Conservation (phyloP, 768 basidiomycete species). For the Mycena pura region DNA sequence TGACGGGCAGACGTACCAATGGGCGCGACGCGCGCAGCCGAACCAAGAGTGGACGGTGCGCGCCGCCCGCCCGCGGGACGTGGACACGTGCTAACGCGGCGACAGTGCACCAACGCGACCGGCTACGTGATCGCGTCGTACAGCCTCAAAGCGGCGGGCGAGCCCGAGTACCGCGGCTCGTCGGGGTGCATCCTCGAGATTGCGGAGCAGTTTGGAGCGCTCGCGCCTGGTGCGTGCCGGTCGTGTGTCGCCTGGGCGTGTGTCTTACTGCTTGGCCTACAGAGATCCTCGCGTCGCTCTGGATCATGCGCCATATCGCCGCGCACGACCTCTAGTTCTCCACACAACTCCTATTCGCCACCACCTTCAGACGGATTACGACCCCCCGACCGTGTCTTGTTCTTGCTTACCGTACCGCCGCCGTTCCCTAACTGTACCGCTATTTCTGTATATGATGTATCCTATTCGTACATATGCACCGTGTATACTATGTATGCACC, state of each 20-base stretch:
- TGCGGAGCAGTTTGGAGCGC: conserved; percentile 62
- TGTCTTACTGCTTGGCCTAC: background rate
- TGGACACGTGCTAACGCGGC: background rate
- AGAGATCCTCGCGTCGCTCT: conserved; percentile 68
- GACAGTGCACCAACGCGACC: conserved; percentile 60
- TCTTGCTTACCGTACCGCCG: no score
- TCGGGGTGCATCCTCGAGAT: conserved; percentile 70
- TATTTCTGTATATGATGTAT: no score
- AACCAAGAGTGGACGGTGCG: conserved; percentile 73
- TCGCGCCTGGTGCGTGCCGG: conserved; percentile 60
- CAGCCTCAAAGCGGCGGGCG: conserved; percentile 58
- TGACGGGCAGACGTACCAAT: conserved; percentile 66
- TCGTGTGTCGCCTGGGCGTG: background rate
- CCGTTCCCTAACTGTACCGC: no score
- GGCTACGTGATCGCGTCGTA: conserved; percentile 67
- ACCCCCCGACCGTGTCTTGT: no score
- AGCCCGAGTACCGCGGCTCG: conserved; percentile 58
- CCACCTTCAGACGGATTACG: no score
- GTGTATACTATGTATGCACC: no score
- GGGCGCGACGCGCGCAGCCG: conserved; percentile 55
- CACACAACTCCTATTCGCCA: conserved; percentile 48
- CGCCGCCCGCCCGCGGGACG: background rate
- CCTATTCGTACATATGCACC: no score
- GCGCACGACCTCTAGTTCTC: no score
- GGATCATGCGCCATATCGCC: conserved; percentile 70